Conservation (phyloP, 2,329 filamentous ascomycete species). For the Immersiporthe knoxdaviesiana region DNA sequence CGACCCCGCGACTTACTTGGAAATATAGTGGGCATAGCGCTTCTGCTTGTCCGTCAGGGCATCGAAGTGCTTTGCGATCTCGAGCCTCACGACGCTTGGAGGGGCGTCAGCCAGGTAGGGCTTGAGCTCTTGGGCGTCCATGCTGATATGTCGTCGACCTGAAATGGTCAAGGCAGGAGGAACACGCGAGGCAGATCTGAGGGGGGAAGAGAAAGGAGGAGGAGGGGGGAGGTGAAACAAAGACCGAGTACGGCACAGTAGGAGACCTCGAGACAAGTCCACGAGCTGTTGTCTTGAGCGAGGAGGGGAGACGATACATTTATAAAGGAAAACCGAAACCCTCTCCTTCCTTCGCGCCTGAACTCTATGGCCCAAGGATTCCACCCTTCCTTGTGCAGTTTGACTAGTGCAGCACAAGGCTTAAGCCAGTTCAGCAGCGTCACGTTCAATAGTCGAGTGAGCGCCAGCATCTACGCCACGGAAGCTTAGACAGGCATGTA, state of each 20-base stretch:
- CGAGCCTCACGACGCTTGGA: constrained; percentile 82
- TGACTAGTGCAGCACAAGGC: constrained; percentile 8
- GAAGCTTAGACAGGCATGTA: constrained; percentile 25
- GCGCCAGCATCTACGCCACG: neutral
- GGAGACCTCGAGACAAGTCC: constrained; percentile 25
- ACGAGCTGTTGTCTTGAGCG: constrained; percentile 22
- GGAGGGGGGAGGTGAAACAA: too few species aligned
- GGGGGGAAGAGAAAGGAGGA: neutral
- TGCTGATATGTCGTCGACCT: constrained; percentile 41
- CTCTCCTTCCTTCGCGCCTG: constrained; percentile 15
- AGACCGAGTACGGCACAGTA: constrained; percentile 3
- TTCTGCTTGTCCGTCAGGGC: constrained; percentile 75
- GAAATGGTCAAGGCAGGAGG: constrained; percentile 6
- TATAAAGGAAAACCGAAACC: constrained; percentile 2
- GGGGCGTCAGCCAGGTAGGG: constrained; percentile 92
- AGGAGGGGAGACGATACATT: constrained; percentile 29
- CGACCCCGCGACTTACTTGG: constrained; percentile 60
- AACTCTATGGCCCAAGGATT: neutral
- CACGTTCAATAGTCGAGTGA: neutral
- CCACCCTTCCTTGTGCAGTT: constrained; percentile 11
- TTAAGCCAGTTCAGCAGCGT: neutral
- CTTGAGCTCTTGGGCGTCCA: constrained; percentile 63
- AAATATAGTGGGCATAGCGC: constrained; percentile 89
- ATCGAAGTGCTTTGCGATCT: constrained; percentile 92
- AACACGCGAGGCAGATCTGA: constrained; percentile 16